Conservation (phyloP, 1,284 basidiomycete species). For the Ganoderma sinense region DNA sequence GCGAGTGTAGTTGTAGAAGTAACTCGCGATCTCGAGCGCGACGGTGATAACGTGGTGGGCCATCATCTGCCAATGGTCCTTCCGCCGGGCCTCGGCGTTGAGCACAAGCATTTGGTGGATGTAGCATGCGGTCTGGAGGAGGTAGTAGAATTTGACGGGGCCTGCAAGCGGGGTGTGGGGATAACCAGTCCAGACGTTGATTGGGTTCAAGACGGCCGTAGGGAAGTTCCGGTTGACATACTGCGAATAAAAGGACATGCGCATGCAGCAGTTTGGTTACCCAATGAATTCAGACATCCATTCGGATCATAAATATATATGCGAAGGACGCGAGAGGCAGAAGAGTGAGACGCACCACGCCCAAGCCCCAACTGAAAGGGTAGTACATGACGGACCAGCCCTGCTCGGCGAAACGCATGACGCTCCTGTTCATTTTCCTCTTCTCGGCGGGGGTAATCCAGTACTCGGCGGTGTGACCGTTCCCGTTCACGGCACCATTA, state of each 20-base stretch:
- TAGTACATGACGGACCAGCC: slow-evolving; percentile 92
- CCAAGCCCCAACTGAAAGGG: slow-evolving; percentile 75
- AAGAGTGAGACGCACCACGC: slow-evolving; percentile 73
- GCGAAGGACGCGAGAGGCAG: background rate
- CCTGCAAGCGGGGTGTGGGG: slow-evolving; percentile 83
- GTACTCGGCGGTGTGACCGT: slow-evolving; percentile 37
- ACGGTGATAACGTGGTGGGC: slow-evolving; percentile 94
- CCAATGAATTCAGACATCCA: background rate
- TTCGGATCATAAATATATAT: background rate
- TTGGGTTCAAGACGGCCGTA: slow-evolving; percentile 70
- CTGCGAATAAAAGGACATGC: slow-evolving; percentile 48
- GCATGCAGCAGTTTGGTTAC: background rate
- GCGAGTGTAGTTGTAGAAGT: slow-evolving; percentile 86
- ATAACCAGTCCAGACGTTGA: slow-evolving; percentile 83
- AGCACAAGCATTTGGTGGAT: slow-evolving; percentile 91
- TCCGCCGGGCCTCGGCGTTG: slow-evolving; percentile 92
- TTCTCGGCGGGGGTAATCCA: slow-evolving; percentile 47
- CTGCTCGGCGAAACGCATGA: slow-evolving; percentile 93
- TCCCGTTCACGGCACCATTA: slow-evolving; percentile 38
- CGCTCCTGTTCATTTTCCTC: slow-evolving; percentile 70
- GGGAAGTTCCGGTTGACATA: slow-evolving; percentile 83
- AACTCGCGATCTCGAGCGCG: slow-evolving; percentile 79
- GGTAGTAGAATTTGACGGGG: slow-evolving; percentile 91
- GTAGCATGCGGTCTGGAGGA: slow-evolving; percentile 93
- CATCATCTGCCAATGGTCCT: slow-evolving; percentile 97